phyloP scores from a whole-genome alignment of 176 grass and related monocot genomes.

The Aegilops umbellulata region DNA sequence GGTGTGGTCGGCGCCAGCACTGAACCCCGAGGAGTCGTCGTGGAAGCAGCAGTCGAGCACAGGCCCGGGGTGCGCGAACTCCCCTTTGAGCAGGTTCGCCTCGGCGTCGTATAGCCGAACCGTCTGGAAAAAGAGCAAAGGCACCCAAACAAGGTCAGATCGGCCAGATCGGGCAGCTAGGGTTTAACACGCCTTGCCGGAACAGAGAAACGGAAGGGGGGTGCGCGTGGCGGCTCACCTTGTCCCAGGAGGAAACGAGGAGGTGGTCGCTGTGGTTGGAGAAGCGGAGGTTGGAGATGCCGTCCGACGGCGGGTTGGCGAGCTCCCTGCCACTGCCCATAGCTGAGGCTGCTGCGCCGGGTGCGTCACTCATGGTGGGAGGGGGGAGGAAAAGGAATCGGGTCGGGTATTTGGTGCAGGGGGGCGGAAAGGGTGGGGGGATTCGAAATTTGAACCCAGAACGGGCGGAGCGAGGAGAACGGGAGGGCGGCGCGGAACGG shows the following conservation, averaged over 20 bases:
- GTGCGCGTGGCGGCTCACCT: constrained; percentile 36
- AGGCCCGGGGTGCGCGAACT: constrained; percentile 73
- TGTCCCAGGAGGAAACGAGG: constrained; percentile 98
- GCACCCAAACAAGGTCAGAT: constrained; percentile 12
- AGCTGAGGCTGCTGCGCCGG: constrained; percentile 2
- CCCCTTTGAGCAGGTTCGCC: constrained; percentile 69
- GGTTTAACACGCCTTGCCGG: constrained; percentile 29
- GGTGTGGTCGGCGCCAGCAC: constrained; percentile 65
- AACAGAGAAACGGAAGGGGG: background rate
- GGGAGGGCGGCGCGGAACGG: background rate
- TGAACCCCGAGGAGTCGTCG: constrained; percentile 90
- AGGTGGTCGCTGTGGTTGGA: constrained; percentile 98
- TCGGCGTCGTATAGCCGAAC: constrained; percentile 85
- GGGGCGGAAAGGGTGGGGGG: background rate
- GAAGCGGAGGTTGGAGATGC: constrained; percentile 93
- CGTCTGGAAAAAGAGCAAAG: constrained; percentile 37
- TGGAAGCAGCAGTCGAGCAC: constrained; percentile 99
- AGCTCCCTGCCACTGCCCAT: constrained; percentile 71
- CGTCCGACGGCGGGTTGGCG: constrained; percentile 63
- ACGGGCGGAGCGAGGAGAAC: constrained; percentile 15
- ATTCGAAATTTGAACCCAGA: constrained; percentile 40
- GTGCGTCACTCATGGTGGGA: constrained; percentile 30
- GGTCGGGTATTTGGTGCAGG: background rate
- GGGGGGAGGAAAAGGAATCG: background rate
- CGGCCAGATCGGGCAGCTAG: constrained; percentile 38